phyloP scores from a whole-genome alignment of 1,139 yeast species.

The Keqinozyma sinolaborantium region DNA sequence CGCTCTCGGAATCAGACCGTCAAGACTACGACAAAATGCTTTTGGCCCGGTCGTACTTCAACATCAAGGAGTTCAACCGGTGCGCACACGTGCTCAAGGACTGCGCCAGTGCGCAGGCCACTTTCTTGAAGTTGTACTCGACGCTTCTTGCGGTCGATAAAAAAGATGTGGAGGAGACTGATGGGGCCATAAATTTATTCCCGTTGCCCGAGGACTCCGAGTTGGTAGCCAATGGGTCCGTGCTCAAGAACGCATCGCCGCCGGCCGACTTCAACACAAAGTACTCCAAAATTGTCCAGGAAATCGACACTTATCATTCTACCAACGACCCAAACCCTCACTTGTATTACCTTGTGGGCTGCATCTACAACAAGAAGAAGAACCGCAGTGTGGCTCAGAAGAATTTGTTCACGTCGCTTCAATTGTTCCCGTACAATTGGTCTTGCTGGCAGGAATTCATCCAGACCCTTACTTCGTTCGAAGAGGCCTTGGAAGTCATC shows the following conservation, averaged over 20 bases:
- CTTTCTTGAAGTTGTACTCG: slow-evolving; percentile 68
- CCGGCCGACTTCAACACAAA: slow-evolving; percentile 21
- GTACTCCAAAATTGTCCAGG: slow-evolving; percentile 42
- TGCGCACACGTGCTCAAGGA: slow-evolving; percentile 59
- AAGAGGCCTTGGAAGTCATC: slow-evolving; percentile 54
- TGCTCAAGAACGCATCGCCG: slow-evolving; percentile 6
- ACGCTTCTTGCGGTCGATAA: slow-evolving; percentile 72
- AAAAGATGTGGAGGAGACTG: slow-evolving; percentile 67
- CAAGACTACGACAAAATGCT: slow-evolving; percentile 32
- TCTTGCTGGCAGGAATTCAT: slow-evolving; percentile 87
- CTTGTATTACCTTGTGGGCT: slow-evolving; percentile 65
- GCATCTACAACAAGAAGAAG: slow-evolving; percentile 61
- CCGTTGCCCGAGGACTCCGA: slow-evolving; percentile 10
- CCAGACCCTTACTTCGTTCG: slow-evolving; percentile 59
- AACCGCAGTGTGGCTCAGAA: slow-evolving; percentile 58
- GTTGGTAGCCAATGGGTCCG: slow-evolving; percentile 3
- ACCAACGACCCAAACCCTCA: slow-evolving; percentile 48
- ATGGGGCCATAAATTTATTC: slow-evolving; percentile 45
- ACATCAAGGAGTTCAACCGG: slow-evolving; percentile 81
- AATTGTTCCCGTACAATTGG: slow-evolving; percentile 83
- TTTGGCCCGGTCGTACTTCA: slow-evolving; percentile 74
- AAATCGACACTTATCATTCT: slow-evolving; percentile 28
- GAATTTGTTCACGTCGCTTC: slow-evolving; percentile 54
- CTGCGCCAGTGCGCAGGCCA: slow-evolving; percentile 51
- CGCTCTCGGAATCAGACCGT: slow-evolving; percentile 23